phyloP scores from a whole-genome alignment of 495 filamentous ascomycete species.

The Hyaloscypha hepaticicola region DNA sequence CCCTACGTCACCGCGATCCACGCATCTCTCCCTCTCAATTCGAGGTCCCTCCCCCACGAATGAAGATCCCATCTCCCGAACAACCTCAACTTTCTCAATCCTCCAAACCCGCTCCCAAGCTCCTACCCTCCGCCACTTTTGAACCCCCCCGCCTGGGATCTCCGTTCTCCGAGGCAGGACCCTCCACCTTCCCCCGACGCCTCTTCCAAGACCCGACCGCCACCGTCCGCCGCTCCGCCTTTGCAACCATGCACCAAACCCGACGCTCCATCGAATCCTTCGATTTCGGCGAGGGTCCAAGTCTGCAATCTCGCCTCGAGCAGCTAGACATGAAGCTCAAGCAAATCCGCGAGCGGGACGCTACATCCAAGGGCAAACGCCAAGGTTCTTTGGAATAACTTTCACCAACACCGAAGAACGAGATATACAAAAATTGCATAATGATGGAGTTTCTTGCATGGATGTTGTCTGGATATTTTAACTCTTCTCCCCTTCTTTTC shows the following conservation, averaged over 20 bases:
- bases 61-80: slow-evolving; percentile 8
- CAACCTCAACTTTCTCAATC: slow-evolving; percentile 18
- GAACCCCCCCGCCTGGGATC: slow-evolving; percentile 49
- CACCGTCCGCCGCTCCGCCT: slow-evolving; percentile 36
- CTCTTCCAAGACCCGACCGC: slow-evolving; percentile 41
- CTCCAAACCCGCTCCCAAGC: slow-evolving; percentile 12
- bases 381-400: slow-evolving; percentile 1
- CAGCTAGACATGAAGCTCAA: slow-evolving; percentile 53
- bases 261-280: slow-evolving; percentile 34
- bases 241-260: slow-evolving; percentile 33
- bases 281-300: slow-evolving; percentile 32
- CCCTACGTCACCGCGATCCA: slow-evolving; percentile 15
- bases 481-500: not conserved
- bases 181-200: slow-evolving; percentile 49
- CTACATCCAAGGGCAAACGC: slow-evolving; percentile 21
- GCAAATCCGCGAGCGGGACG: slow-evolving; percentile 41
- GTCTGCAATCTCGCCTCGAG: slow-evolving; percentile 45
- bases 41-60: slow-evolving; percentile 33
- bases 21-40: not conserved
- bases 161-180: slow-evolving; percentile 42
- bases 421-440: not conserved
- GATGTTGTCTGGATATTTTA: not conserved
- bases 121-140: slow-evolving; percentile 19
- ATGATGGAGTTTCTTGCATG: not conserved
- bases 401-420: not conserved